Evolutionary conservation across 495 filamentous ascomycete species (phyloP), one percentile per base, ranked within the genome.

Genomic region (Penicillium nucicola): DNA sequence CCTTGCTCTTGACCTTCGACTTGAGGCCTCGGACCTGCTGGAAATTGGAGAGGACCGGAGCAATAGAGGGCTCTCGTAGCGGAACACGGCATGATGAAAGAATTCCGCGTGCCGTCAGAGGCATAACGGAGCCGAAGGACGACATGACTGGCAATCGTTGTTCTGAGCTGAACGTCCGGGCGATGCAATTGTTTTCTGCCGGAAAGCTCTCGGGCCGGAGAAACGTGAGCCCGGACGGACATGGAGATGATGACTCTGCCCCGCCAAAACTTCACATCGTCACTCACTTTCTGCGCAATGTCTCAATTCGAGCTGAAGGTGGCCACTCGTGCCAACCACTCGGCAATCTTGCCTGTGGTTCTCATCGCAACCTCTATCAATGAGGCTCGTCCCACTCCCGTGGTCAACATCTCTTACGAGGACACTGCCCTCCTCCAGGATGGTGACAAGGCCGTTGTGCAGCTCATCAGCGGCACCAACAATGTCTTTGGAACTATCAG

Each of bases 281-380:
- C 42, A 39, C 20, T 41, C 38, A 49, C 43, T 30, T 28, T 40
- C 34, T 38, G 40, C 53, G 61, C 37, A 28, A 74, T 74, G 71
- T 57, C 67, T 42, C 53, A 67, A 44, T 67, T 61, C 48, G 57
- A 67, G 36, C 60, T 86, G 19, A 83, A 69, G 52, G 70, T 86
- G 67, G 84, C 84, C 60, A 81, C 67, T 10, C 80, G 83, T 60
- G 82, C 78, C 53, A 87, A 73, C 61, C 82, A 86, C 54, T 69
- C 77, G 25, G 66, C 62, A 2, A 52, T 77, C 45, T 61, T 80
- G 14, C 78, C 78, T 2, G 71, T 74, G 18, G 58, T 79, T 10
- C 64, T 81, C 37, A 68, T 78, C 52, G 77, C 72, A 5, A 69
- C 71, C 23, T 77, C 75, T 7, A 66, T 77, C 59, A 80, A 79